Evolutionary conservation across 2,329 filamentous ascomycete species (phyloP).

Genomic region (Trichoderma sp.): DNA sequence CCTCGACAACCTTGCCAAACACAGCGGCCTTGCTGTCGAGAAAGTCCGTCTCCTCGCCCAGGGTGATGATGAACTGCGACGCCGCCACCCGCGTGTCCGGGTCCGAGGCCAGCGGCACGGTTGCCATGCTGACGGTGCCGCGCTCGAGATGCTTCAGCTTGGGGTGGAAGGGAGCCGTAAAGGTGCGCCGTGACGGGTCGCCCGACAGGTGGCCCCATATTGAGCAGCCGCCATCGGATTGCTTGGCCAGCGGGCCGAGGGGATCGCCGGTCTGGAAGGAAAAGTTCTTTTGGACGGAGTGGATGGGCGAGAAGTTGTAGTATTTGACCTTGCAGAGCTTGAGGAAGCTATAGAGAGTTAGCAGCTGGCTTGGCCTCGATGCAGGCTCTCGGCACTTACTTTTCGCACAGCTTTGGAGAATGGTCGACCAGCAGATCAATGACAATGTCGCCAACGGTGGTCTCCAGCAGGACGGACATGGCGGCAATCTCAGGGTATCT

Average conservation of each 20-base stretch:
- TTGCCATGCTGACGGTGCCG: constrained; percentile 98
- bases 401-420: constrained; percentile 90
- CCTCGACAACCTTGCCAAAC: constrained; percentile 94
- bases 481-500: not conserved
- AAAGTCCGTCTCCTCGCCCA: constrained; percentile 87
- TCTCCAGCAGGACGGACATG: constrained; percentile 95
- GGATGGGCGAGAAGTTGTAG: constrained; percentile 94
- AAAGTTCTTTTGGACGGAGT: constrained; percentile 92
- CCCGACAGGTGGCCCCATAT: constrained; percentile 85
- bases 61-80: constrained; percentile 92
- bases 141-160: constrained; percentile 88
- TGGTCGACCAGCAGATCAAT: constrained; percentile 90
- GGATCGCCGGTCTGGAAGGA: constrained; percentile 97
- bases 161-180: constrained; percentile 80
- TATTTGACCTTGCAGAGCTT: constrained; percentile 99
- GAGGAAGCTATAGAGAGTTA: constrained; percentile 70
- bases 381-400: constrained; percentile 63
- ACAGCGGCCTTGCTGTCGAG: constrained; percentile 92
- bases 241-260: constrained; percentile 78
- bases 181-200: constrained; percentile 70
- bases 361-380: constrained; percentile 29
- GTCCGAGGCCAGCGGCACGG: constrained; percentile 73
- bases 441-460: constrained; percentile 89
- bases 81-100: constrained; percentile 81
- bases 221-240: constrained; percentile 89